Evolutionary conservation across 441 rosid genomes (phyloP), one percentile per base, ranked within the genome.

Genomic region (Metrosideros polymorpha): DNA sequence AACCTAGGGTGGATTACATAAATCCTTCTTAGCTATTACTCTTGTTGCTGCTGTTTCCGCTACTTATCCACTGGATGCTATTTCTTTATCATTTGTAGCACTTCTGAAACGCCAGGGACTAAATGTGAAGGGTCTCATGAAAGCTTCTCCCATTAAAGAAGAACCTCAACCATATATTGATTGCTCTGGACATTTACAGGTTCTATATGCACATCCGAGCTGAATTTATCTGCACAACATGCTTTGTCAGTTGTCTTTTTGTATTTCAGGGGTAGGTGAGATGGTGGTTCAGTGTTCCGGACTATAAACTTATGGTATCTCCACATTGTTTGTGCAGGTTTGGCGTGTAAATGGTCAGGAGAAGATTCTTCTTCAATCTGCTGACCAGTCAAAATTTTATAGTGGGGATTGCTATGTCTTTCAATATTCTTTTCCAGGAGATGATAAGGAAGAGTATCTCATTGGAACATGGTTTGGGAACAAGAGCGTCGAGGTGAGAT

Each of bases 381-480:
- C 98, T 7, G 98, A 95, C 63, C 99, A 98, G 88, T 94, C 97
- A 1, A 96, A 96, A 89, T 92, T 98, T 88, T 96, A 94, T 50
- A 89, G 96, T 35, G 99, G 99, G 82, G 99, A 95, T 87, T 97
- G 99, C 91, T 95, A 93, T 87, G 90, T 96, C 86, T 94, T 95
- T 88, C 96, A 92, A 84, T 98, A 98, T 91, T 91, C 99, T 27
- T 98, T 94, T 90, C 93, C 97, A 6, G 99, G 98, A 88, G 99
- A 98, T 87, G 99, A 95, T 66, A 94, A 89, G 87, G 99, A 98
- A 84, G 99, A 98, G 85, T 85, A 90, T 90, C 95, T 98, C 77
- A 92, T 98, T 83, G 99, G 99, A 90, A 94, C 99, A 82, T 98
- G 99, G 99, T 94, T 95, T 55, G 99, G 99, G 84, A 94, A 94